Evolutionary conservation across 2,329 filamentous ascomycete species (phyloP).

Genomic region (Scortechinia acanthostroma): DNA sequence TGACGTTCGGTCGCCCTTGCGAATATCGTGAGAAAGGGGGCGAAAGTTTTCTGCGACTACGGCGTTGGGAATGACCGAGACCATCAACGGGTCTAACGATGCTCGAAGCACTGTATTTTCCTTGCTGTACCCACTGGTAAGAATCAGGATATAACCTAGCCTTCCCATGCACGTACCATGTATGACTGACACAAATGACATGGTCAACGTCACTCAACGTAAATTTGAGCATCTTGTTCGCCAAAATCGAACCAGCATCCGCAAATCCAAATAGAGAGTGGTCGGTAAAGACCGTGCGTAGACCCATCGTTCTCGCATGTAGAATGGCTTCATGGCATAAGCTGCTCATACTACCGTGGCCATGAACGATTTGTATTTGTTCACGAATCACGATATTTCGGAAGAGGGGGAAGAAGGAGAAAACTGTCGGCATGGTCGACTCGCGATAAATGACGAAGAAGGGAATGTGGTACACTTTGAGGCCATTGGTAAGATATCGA

Average conservation of each 20-base stretch:
- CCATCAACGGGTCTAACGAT: slow-evolving; percentile 90
- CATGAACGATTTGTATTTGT: slow-evolving; percentile 92
- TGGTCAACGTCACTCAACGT: slow-evolving; percentile 93
- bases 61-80: slow-evolving; percentile 95
- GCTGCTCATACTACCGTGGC: slow-evolving; percentile 88
- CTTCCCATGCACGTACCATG: slow-evolving; percentile 69
- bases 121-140: slow-evolving; percentile 56
- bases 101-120: slow-evolving; percentile 95
- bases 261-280: slow-evolving; percentile 97
- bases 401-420: slow-evolving; percentile 97
- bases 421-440: slow-evolving; percentile 89
- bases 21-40: slow-evolving; percentile 29
- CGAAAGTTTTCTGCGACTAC: slow-evolving; percentile 94
- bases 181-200: slow-evolving; percentile 96
- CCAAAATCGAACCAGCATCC: slow-evolving; percentile 88
- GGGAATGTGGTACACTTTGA: slow-evolving; percentile 96
- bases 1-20: background rate
- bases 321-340: slow-evolving; percentile 91
- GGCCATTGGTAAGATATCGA: slow-evolving; percentile 89
- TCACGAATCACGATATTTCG: slow-evolving; percentile 92
- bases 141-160: too few species aligned
- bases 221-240: slow-evolving; percentile 96
- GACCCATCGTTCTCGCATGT: slow-evolving; percentile 89
- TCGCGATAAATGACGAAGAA: slow-evolving; percentile 94
- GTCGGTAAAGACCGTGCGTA: slow-evolving; percentile 93